phyloP scores from a whole-genome alignment of 2,329 filamentous ascomycete species.

The Trichoderma cornu-damae region DNA sequence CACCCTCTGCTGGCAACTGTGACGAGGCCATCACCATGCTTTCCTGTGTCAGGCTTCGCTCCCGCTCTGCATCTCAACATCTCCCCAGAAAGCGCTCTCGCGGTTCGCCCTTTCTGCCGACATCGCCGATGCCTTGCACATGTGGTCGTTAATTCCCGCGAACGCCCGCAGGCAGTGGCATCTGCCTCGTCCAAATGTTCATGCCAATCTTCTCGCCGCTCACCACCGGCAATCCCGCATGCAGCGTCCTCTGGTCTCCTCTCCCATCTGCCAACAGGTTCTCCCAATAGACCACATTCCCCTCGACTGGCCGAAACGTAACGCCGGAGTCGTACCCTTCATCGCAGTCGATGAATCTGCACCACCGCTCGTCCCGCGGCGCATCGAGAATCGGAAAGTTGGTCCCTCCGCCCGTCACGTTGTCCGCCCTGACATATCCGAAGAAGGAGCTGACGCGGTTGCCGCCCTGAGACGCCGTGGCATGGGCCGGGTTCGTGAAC shows the following conservation, averaged over 20 bases:
- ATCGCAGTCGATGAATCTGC: slow-evolving; percentile 44
- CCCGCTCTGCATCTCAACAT: background rate
- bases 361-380: slow-evolving; percentile 38
- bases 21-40: background rate
- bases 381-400: slow-evolving; percentile 43
- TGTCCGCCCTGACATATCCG: slow-evolving; percentile 41
- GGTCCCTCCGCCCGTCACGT: slow-evolving; percentile 43
- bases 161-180: slow-evolving; percentile 30
- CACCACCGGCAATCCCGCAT: slow-evolving; percentile 44
- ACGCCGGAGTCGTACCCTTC: slow-evolving; percentile 42
- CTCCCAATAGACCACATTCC: slow-evolving; percentile 47
- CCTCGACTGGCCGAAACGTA: slow-evolving; percentile 44
- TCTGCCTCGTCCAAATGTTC: slow-evolving; percentile 49
- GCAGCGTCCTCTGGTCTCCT: slow-evolving; percentile 42
- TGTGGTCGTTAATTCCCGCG: slow-evolving; percentile 4
- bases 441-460: slow-evolving; percentile 46
- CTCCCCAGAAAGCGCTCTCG: background rate
- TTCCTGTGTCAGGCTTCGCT: background rate
- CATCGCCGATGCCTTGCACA: too few species aligned
- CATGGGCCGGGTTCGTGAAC: slow-evolving; percentile 40
- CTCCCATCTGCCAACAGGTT: slow-evolving; percentile 38
- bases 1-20: background rate
- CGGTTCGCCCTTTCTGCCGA: background rate
- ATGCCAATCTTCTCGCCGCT: slow-evolving; percentile 46
- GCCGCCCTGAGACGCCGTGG: slow-evolving; percentile 38